These are phyloP conservation scores for Ambrosia hybrid DNA, from an alignment of 140 eudicot genomes.

Conservation along the genomic window DNA sequence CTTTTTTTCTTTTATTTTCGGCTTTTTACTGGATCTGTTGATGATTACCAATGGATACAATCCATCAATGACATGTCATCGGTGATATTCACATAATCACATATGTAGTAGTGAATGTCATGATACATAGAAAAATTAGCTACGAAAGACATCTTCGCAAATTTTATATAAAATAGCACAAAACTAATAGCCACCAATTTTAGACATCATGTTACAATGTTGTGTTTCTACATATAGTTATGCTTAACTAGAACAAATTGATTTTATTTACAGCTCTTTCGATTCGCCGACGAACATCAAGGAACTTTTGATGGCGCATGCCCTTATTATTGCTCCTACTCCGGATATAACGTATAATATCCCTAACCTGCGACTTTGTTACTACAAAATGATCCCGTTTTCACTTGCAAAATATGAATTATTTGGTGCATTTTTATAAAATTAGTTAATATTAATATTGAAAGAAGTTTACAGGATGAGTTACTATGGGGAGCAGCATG, in stretches of 20 bases:
- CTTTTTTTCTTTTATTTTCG: too few relatives aligned
- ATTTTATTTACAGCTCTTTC: conserved; percentile 55
- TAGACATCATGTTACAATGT: background rate
- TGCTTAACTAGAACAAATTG: background rate
- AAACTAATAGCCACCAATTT: background rate
- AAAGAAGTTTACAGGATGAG: conserved; percentile 65
- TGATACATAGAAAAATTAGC: background rate
- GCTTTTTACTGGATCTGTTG: too few relatives aligned
- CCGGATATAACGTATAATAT: conserved; percentile 64
- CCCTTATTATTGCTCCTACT: conserved; percentile 85
- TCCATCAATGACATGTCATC: background rate
- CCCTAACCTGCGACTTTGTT: background rate
- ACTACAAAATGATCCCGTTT: background rate
- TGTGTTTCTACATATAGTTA: background rate
- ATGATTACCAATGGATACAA: background rate
- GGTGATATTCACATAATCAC: background rate
- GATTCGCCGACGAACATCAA: conserved; percentile 50
- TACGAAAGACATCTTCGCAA: background rate
- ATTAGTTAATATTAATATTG: background rate
- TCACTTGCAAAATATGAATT: background rate
- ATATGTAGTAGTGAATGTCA: background rate
- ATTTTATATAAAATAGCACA: background rate
- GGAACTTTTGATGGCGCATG: conserved; percentile 93
- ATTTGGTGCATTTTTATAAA: background rate
- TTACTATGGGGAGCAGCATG: conserved; percentile 90